phyloP scores from a whole-genome alignment of 805 yeast genomes.

The Yarrowia yakushimensis region DNA sequence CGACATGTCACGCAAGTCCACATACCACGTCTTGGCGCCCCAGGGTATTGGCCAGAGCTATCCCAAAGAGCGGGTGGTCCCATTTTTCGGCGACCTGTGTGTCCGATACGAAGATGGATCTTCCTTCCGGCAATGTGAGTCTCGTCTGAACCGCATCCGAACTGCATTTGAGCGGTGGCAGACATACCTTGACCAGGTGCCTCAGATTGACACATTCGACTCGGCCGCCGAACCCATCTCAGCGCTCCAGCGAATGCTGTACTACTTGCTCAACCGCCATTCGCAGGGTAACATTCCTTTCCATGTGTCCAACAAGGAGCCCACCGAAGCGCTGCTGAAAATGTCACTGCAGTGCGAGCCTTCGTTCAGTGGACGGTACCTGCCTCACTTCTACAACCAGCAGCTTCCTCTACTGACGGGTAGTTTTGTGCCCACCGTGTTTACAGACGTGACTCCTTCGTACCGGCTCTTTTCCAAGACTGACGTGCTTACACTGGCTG shows the following conservation, averaged over 20 bases:
- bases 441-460: slow-evolving; percentile 53
- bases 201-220: slow-evolving; percentile 42
- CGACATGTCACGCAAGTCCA: slow-evolving; percentile 54
- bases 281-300: slow-evolving; percentile 39
- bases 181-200: slow-evolving; percentile 54
- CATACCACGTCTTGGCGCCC: slow-evolving; percentile 76
- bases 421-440: slow-evolving; percentile 60
- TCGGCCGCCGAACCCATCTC: slow-evolving; percentile 35
- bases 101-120: slow-evolving; percentile 45
- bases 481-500: slow-evolving; percentile 54
- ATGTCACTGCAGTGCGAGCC: slow-evolving; percentile 65
- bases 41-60: slow-evolving; percentile 78
- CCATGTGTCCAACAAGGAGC: slow-evolving; percentile 21
- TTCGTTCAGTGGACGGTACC: slow-evolving; percentile 47
- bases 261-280: slow-evolving; percentile 48
- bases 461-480: slow-evolving; percentile 56
- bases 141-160: slow-evolving; percentile 61
- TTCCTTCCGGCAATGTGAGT: slow-evolving; percentile 55
- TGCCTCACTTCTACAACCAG: slow-evolving; percentile 44
- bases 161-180: slow-evolving; percentile 82
- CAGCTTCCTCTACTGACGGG: slow-evolving; percentile 60
- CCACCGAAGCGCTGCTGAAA: slow-evolving; percentile 52
- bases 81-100: slow-evolving; percentile 84
- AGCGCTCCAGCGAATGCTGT: slow-evolving; percentile 42
- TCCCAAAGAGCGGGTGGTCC: slow-evolving; percentile 73